Base-by-base conservation (phyloP, 495 filamentous ascomycete species). In the Lineolata rhizophorae region DNA sequence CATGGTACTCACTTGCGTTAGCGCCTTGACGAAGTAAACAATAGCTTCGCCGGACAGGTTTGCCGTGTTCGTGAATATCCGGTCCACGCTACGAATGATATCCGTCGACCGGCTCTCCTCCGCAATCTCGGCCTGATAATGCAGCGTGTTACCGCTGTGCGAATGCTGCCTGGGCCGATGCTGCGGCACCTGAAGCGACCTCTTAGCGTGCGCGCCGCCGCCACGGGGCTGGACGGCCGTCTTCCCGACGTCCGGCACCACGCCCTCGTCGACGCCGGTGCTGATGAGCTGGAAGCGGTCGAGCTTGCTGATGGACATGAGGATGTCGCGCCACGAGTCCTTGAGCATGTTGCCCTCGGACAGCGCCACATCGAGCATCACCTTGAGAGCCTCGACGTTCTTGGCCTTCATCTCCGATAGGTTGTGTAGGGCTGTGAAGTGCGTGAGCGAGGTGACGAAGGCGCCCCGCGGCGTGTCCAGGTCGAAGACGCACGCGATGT, bases 1-100 rank as follows among this genome's bases (percentile, higher is more conserved):
- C 44, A 95, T 84, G 87, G 87, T 94, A 53, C 87, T 95, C 27
- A 99, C 83, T 42, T 93, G 83, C 27, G 78, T 91, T 36, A 99
- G 53, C 1, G 87, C 87, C 27, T 73, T 69, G 18, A 93, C 83
- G 52, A 95, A 99, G 49, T 92, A 71, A n/a, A 99, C 81, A 40
- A 99, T 99, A 8, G 87, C 90, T 35, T 91, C 80, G 35, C 83
- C 81, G 17, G 76, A 84, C 3, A 99, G 63, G 42, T 85, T 90
- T 20, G 81, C 84, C 0, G 87, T 94, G 42, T 80, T 91, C 24
- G 81, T 92, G 45, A 95, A 99, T 34, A 99, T 92, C 21, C 80
- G 63, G 51, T 99, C 90, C 2, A 99, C 80, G 20, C 76, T 72
- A 40, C 81, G 81, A 35, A 94, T 70, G 46, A 95, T 81, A 32